Conservation (phyloP, 208 protist genomes). For the Crithidia bombi region DNA sequence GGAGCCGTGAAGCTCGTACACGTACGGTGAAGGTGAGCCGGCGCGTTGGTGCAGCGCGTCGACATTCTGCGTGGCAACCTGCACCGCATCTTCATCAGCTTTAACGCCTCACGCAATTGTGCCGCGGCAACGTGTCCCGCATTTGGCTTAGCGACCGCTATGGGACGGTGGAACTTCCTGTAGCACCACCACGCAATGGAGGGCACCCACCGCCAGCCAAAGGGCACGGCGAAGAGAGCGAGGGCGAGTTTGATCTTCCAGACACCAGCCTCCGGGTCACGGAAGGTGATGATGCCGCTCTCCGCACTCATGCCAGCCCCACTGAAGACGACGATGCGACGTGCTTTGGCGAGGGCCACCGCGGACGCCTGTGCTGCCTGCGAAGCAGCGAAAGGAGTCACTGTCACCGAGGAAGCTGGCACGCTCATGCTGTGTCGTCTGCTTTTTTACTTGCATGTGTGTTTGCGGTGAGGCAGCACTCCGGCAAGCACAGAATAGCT, state of each 20-base stretch:
- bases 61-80: constrained; percentile 62
- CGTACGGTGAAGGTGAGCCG: constrained; percentile 11
- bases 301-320: constrained; percentile 56
- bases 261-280: constrained; percentile 40
- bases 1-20: constrained; percentile 53
- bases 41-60: constrained; percentile 57
- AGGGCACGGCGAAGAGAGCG: constrained; percentile 31
- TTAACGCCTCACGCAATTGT: not conserved
- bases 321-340: constrained; percentile 39
- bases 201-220: constrained; percentile 39
- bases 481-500: too few species aligned
- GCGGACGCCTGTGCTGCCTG: constrained; percentile 5
- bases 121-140: constrained; percentile 37
- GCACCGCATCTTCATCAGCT: constrained; percentile 15
- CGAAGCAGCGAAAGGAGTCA: too few species aligned
- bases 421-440: too few species aligned
- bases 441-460: not conserved
- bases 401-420: too few species aligned
- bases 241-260: constrained; percentile 39
- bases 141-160: constrained; percentile 42
- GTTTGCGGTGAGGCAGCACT: not conserved
- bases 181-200: constrained; percentile 32
- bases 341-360: constrained; percentile 19
- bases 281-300: constrained; percentile 54
- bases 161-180: constrained; percentile 33